A percentile compares a stretch with the other conserved stretches of the same genome.
These are phyloP conservation scores for Gracilaria gracilis DNA, from an alignment of 23 red algal genomes.

Conservation along the genomic window DNA sequence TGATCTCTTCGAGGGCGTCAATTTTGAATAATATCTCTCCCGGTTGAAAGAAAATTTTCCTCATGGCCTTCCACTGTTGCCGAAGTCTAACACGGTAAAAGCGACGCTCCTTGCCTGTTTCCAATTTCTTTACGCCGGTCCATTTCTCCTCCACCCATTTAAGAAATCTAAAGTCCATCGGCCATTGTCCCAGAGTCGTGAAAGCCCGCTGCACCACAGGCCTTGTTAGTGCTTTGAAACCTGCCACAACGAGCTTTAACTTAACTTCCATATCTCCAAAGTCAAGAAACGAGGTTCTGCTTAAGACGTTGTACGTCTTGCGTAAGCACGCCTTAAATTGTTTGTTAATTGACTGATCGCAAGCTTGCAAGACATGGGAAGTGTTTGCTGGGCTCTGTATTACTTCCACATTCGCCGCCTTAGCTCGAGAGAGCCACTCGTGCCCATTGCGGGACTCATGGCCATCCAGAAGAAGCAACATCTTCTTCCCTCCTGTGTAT, in stretches of 20 bases:
- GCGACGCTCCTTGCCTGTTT: too few species aligned
- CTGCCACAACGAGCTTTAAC: constrained; percentile 11
- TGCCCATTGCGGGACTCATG: background rate
- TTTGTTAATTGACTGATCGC: too few species aligned
- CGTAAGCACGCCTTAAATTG: background rate
- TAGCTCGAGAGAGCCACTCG: background rate
- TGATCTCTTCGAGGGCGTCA: too few species aligned
- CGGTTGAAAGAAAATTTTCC: too few species aligned
- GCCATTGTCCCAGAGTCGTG: background rate
- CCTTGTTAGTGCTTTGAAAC: background rate
- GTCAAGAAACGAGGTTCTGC: too few species aligned
- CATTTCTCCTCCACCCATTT: background rate
- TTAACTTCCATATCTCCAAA: background rate
- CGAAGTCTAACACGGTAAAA: too few species aligned
- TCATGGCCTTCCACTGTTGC: too few species aligned
- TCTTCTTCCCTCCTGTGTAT: background rate
- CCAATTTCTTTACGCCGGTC: too few species aligned
- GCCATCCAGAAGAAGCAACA: background rate
- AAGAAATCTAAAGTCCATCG: constrained; percentile 37
- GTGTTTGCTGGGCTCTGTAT: background rate
- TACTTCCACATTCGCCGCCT: background rate
- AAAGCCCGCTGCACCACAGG: background rate
- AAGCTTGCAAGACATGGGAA: background rate
- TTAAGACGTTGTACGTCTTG: background rate
- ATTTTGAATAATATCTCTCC: too few species aligned